Evolutionary conservation across 2,329 filamentous ascomycete species (phyloP).

Genomic region (Ophiostoma australiae): DNA sequence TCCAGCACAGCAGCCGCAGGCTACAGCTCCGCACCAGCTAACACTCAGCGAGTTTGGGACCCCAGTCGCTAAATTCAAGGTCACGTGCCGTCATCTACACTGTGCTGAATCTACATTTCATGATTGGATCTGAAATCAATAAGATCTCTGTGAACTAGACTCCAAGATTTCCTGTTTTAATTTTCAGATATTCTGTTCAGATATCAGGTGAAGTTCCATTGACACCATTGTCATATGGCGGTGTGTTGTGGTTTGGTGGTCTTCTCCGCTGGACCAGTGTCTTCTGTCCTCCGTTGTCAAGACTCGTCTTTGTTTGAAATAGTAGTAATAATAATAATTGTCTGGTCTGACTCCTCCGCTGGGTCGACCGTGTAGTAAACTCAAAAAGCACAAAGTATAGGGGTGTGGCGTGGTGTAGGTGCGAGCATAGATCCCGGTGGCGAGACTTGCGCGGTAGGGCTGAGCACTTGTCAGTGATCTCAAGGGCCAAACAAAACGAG

Average conservation of each 20-base stretch:
- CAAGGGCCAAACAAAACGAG: background rate
- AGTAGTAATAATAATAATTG: conserved; percentile 20
- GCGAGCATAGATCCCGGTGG: background rate
- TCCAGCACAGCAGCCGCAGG: background rate
- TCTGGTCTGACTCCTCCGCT: conserved; percentile 14
- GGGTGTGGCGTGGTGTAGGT: background rate
- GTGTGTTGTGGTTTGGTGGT: background rate
- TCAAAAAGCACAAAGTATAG: conserved; percentile 19
- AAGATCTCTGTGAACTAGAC: background rate
- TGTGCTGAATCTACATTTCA: background rate
- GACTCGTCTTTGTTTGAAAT: conserved; percentile 14
- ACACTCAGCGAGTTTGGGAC: background rate
- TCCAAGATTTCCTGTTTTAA: background rate
- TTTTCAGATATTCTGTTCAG: background rate
- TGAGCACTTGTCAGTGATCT: background rate
- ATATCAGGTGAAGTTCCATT: too few relatives aligned
- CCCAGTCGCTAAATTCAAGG: background rate
- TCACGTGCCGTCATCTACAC: background rate
- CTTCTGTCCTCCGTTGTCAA: background rate
- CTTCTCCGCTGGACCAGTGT: background rate
- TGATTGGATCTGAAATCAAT: background rate
- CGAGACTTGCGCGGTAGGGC: background rate
- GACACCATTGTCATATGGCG: background rate
- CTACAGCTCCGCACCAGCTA: conserved; percentile 11
- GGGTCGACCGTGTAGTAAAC: conserved; percentile 18